These are phyloP conservation scores for Amyloporia xantha DNA, from an alignment of 768 basidiomycete species.

Conservation along the genomic window DNA sequence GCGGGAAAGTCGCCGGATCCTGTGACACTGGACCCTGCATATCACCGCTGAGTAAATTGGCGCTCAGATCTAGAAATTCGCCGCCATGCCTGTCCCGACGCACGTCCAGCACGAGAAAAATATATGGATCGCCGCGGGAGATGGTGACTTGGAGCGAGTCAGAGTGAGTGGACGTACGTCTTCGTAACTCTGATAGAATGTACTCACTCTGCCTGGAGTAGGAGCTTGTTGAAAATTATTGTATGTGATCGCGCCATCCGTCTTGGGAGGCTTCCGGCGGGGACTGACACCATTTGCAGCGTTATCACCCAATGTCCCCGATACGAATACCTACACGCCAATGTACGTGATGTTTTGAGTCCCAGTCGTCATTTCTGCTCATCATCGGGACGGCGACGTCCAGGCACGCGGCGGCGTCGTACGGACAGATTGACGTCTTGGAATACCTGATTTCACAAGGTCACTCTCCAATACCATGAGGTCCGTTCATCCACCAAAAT, in stretches of 20 bases:
- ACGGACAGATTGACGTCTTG: conserved; percentile 71
- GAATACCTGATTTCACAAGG: conserved; percentile 74
- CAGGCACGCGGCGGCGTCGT: conserved; percentile 93
- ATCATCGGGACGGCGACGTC: not conserved
- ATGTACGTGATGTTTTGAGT: conserved; percentile 40
- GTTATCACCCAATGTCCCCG: conserved; percentile 65
- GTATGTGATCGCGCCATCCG: conserved; percentile 22
- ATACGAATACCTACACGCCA: conserved; percentile 72
- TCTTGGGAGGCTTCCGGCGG: not conserved
- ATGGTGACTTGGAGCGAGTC: conserved; percentile 79
- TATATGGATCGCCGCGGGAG: conserved; percentile 91
- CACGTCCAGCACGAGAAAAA: conserved; percentile 41
- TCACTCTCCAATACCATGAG: conserved; percentile 20
- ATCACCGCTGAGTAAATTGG: too few species aligned
- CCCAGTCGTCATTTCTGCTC: not conserved
- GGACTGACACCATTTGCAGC: conserved; percentile 17
- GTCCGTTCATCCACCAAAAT: conserved; percentile 2
- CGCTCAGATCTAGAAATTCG: too few species aligned
- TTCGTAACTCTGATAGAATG: not conserved
- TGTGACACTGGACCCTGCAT: too few species aligned
- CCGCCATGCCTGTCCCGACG: conserved; percentile 30
- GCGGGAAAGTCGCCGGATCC: too few species aligned
- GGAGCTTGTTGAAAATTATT: conserved; percentile 54
- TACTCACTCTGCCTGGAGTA: conserved; percentile 21
- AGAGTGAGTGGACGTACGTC: conserved; percentile 47